Conservation (phyloP, 768 basidiomycete species). For the Boletus edulis region DNA sequence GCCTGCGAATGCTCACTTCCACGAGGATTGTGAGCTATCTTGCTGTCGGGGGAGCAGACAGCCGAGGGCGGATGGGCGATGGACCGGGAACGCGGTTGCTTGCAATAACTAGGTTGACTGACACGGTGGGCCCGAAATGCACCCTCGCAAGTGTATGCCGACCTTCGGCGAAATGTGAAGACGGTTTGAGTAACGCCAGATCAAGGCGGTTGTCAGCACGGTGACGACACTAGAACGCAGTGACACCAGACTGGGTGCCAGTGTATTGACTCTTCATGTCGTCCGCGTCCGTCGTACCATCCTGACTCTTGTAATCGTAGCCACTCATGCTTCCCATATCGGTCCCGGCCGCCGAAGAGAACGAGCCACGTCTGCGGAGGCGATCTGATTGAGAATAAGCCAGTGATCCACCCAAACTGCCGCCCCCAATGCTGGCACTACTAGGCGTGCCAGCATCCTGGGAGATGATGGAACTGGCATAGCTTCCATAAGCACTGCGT, state of each 20-base stretch:
- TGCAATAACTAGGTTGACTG: slow-evolving; percentile 16
- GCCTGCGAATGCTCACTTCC: not conserved
- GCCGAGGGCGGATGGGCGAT: not conserved
- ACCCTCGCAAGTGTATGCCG: slow-evolving; percentile 6
- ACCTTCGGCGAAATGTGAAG: slow-evolving; percentile 6
- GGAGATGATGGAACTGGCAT: slow-evolving; percentile 90
- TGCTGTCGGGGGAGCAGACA: slow-evolving; percentile 1
- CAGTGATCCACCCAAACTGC: slow-evolving; percentile 50
- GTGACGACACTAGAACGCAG: slow-evolving; percentile 60
- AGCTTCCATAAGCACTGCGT: slow-evolving; percentile 72
- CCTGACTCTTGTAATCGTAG: slow-evolving; percentile 87
- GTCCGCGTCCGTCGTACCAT: slow-evolving; percentile 74
- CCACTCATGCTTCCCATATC: slow-evolving; percentile 78
- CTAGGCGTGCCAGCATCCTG: slow-evolving; percentile 77
- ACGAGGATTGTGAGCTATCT: slow-evolving; percentile 4
- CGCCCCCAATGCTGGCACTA: slow-evolving; percentile 57
- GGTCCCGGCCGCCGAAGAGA: slow-evolving; percentile 70
- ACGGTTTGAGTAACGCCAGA: slow-evolving; percentile 8
- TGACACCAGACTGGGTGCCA: slow-evolving; percentile 81
- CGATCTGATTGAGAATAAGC: slow-evolving; percentile 92
- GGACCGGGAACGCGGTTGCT: slow-evolving; percentile 3
- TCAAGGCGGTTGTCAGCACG: slow-evolving; percentile 2
- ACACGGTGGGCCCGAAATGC: slow-evolving; percentile 6
- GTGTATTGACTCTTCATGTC: slow-evolving; percentile 90
- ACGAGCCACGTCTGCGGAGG: slow-evolving; percentile 72